Conservation (phyloP, 2,329 filamentous ascomycete genomes). For the Monilinia vaccinii-corymbosi region DNA sequence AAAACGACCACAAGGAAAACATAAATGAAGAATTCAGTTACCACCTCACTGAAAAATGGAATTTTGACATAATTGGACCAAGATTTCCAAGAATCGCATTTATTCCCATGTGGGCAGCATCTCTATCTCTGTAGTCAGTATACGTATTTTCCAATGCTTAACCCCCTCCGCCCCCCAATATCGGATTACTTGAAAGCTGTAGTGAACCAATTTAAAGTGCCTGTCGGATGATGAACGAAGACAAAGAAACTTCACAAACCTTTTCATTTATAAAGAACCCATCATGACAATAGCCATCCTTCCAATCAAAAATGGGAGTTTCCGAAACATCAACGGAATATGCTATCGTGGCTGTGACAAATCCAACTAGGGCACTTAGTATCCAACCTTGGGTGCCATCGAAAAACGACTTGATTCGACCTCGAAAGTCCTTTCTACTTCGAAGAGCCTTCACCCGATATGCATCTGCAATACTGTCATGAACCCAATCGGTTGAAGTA, state of each 20-base stretch:
- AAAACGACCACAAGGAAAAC: conserved; percentile 62
- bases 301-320: conserved; percentile 77
- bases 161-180: no score
- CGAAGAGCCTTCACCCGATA: conserved; percentile 79
- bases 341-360: conserved; percentile 74
- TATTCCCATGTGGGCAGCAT: conserved; percentile 48
- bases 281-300: conserved; percentile 71
- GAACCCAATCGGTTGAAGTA: conserved; percentile 95
- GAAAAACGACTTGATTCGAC: conserved; percentile 65
- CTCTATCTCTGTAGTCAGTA: conserved; percentile 26
- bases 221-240: not conserved
- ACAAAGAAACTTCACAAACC: conserved; percentile 31
- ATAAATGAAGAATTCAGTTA: conserved; percentile 73
- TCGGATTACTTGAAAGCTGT: not conserved
- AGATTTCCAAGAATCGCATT: conserved; percentile 50
- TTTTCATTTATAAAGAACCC: conserved; percentile 69
- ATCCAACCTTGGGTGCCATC: conserved; percentile 94
- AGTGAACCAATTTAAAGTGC: not conserved
- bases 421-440: conserved; percentile 72
- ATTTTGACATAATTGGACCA: conserved; percentile 43
- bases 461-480: conserved; percentile 91
- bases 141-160: not conserved
- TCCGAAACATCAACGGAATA: conserved; percentile 88
- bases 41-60: conserved; percentile 34
- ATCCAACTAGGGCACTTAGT: conserved; percentile 80